Evolutionary conservation across 768 basidiomycete species (phyloP).

Genomic region (Trametes elegans): DNA sequence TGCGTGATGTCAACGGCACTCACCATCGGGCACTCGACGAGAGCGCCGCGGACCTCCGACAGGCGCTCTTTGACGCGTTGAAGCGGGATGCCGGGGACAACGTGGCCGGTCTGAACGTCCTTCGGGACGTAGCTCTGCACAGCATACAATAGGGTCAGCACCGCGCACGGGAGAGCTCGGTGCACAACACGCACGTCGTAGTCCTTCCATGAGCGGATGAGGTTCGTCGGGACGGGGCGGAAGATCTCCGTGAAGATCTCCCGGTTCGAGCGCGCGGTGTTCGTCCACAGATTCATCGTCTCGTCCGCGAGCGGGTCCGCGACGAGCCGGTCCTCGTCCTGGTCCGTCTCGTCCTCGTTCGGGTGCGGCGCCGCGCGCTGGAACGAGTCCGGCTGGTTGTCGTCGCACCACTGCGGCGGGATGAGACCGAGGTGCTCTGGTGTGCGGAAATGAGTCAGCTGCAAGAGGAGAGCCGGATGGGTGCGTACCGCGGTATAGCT

Average conservation of each 20-base stretch:
- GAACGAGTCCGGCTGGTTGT: slow-evolving; percentile 46
- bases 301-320: slow-evolving; percentile 75
- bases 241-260: slow-evolving; percentile 87
- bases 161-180: background rate
- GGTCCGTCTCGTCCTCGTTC: slow-evolving; percentile 63
- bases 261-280: slow-evolving; percentile 76
- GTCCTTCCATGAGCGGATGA: slow-evolving; percentile 72
- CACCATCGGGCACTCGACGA: slow-evolving; percentile 79
- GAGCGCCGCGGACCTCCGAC: slow-evolving; percentile 59
- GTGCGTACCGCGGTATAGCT: slow-evolving; percentile 70
- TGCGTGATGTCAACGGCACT: slow-evolving; percentile 1
- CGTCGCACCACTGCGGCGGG: slow-evolving; percentile 62
- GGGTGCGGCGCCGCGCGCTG: slow-evolving; percentile 80
- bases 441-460: background rate
- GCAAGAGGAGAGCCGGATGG: background rate
- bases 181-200: slow-evolving; percentile 61
- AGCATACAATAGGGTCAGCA: background rate
- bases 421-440: slow-evolving; percentile 88
- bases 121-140: slow-evolving; percentile 72
- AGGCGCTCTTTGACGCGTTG: slow-evolving; percentile 76
- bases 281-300: slow-evolving; percentile 57
- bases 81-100: slow-evolving; percentile 66
- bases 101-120: slow-evolving; percentile 78
- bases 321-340: slow-evolving; percentile 60
- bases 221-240: slow-evolving; percentile 81